A percentile compares a stretch with the other conserved stretches of the same genome.
phyloP scores from a whole-genome alignment of 1,139 yeast genomes.

The Debaryomyces sp. region DNA sequence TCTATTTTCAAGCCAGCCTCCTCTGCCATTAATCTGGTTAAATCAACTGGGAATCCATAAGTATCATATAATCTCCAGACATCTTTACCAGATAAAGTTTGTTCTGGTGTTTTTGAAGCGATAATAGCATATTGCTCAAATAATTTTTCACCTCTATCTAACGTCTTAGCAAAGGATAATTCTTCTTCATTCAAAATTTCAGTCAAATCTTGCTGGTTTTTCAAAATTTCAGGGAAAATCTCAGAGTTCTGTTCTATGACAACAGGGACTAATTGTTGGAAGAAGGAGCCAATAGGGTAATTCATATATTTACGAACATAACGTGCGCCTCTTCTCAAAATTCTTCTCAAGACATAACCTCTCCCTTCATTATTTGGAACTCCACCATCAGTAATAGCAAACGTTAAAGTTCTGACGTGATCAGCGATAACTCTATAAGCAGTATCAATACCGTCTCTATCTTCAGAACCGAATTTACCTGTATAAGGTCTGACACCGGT shows the following conservation, averaged over 20 bases:
- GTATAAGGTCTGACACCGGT: constrained; percentile 90
- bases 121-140: constrained; percentile 89
- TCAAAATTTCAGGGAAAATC: constrained; percentile 86
- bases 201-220: constrained; percentile 72
- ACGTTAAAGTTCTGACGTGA: constrained; percentile 94
- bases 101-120: constrained; percentile 76
- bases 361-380: constrained; percentile 99
- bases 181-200: constrained; percentile 97
- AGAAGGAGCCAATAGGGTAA: constrained; percentile 92
- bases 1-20: constrained; percentile 95
- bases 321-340: constrained; percentile 96
- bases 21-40: constrained; percentile 97
- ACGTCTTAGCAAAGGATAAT: constrained; percentile 88
- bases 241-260: constrained; percentile 85
- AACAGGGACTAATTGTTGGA: constrained; percentile 90
- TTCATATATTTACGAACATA: constrained; percentile 95
- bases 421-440: constrained; percentile 98
- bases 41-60: constrained; percentile 99
- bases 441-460: constrained; percentile 91
- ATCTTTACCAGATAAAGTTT: constrained; percentile 84
- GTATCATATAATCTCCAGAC: constrained; percentile 99
- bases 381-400: constrained; percentile 98
- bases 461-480: constrained; percentile 93
- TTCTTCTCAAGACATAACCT: constrained; percentile 96
- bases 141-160: constrained; percentile 96